Evolutionary conservation across 306 rosid species (phyloP), one percentile per base, ranked within the genome.

Genomic region (Medicago ruthenica): DNA sequence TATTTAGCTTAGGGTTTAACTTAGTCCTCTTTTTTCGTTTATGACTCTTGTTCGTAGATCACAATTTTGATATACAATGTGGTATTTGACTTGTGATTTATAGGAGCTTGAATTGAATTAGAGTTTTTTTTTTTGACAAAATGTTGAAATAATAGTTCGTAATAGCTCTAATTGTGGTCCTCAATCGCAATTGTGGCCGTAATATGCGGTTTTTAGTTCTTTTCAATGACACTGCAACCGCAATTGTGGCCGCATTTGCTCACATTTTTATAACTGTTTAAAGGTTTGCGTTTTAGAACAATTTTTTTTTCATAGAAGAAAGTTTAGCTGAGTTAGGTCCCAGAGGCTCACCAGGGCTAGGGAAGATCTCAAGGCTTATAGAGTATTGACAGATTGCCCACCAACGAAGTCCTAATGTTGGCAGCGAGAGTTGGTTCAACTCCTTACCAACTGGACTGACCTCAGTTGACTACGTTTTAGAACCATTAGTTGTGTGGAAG

Each of bases 61-160:
- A 37, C 20, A 37, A 17, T 11, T 53, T 10, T 7, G 1, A 18
- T 54, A 17, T 71, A 17, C 60, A 60, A 27, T 74, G 55, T 58
- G 67, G 40, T 64, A 21, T 67, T 54, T 69, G n/a, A 22, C 14
- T 75, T 58, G 13, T 58, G 58, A 39, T 37, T 67, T 22, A 3
- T 36, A 27, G 27, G 68, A 53, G 27, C 14, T 21, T 2, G 4
- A 14, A 67, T 74, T 31, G 41, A 73, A 10, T 40, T 9, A 47
- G 15, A 12, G 10, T 17, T 53, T 59, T 59, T 11, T 11, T 55
- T 3, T 3, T 20, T 51, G 12, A 21, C n/a, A 0, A 57, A 11
- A 11, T 16, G 15, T 57, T 21, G 36, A 3, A 11, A 8, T 53
- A 8, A 17, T 42, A 10, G 62, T 21, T 57, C 20, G 63, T 20